Percentiles rank a stretch among this genome's conserved stretches.
These are phyloP conservation scores for Luvunga scandens DNA, from an alignment of 345 rosid genomes.

Conservation along the genomic window DNA sequence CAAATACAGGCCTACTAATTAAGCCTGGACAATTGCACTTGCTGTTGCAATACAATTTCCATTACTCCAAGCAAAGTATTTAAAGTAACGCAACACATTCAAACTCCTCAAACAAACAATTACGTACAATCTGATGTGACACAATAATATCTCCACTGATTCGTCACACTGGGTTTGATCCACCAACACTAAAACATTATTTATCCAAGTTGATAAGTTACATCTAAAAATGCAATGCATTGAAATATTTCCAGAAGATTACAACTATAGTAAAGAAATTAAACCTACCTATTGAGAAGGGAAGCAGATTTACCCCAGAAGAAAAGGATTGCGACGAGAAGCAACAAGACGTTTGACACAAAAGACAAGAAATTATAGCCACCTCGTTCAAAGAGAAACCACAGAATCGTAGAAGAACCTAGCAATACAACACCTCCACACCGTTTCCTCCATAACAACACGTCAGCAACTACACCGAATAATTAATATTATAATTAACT, in stretches of 20 bases:
- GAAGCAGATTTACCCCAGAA: slow-evolving; percentile 97
- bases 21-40: neutral
- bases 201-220: neutral
- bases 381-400: slow-evolving; percentile 76
- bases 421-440: slow-evolving; percentile 45
- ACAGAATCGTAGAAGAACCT: slow-evolving; percentile 48
- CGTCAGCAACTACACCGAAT: slow-evolving; percentile 62
- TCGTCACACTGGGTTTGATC: neutral
- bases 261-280: neutral
- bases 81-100: neutral
- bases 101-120: neutral
- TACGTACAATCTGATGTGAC: neutral
- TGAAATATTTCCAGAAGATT: neutral
- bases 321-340: slow-evolving; percentile 75
- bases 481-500: neutral
- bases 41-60: neutral
- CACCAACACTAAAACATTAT: neutral
- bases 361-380: slow-evolving; percentile 78
- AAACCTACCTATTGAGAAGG: slow-evolving; percentile 75
- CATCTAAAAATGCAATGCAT: neutral
- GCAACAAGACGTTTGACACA: slow-evolving; percentile 69
- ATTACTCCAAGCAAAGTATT: neutral
- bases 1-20: neutral
- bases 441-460: slow-evolving; percentile 77
- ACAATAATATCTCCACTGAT: too few relatives aligned